Evolutionary conservation across 176 grass and related monocot species (phyloP).

Genomic region (Ananas comosus): DNA sequence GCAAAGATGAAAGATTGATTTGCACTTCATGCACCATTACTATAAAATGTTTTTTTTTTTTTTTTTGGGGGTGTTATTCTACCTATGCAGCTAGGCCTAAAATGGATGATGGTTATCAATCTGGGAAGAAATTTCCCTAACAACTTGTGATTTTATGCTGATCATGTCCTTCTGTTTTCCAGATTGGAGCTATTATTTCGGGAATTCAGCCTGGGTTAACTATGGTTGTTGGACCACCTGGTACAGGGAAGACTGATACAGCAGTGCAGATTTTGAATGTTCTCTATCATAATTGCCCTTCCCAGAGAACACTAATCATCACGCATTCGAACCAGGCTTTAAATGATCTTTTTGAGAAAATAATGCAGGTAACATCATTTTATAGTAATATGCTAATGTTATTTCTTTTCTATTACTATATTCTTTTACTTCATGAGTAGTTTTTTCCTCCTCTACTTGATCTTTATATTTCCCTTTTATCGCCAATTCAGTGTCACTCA

Average conservation of each 20-base stretch:
- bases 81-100: too few relatives aligned
- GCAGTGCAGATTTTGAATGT: conserved; percentile 99
- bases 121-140: too few relatives aligned
- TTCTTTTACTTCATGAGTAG: not conserved
- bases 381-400: not conserved
- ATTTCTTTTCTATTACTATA: not conserved
- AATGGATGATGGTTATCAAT: too few relatives aligned
- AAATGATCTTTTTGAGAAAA: conserved; percentile 99
- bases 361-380: conserved; percentile 76
- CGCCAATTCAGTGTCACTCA: not conserved
- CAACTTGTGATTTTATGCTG: not conserved
- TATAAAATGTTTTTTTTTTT: too few relatives aligned
- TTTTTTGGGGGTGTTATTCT: too few relatives aligned
- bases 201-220: conserved; percentile 92
- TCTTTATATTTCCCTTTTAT: not conserved
- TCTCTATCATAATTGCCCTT: conserved; percentile 98
- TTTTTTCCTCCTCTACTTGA: not conserved
- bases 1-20: too few relatives aligned
- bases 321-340: conserved; percentile 98
- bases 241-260: conserved; percentile 98
- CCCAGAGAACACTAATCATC: conserved; percentile 95
- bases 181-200: conserved; percentile 93
- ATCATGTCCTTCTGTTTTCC: conserved; percentile 25
- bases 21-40: too few relatives aligned
- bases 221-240: conserved; percentile 99